phyloP scores from a whole-genome alignment of 768 basidiomycete species.

The Cyclocybe aegerita region DNA sequence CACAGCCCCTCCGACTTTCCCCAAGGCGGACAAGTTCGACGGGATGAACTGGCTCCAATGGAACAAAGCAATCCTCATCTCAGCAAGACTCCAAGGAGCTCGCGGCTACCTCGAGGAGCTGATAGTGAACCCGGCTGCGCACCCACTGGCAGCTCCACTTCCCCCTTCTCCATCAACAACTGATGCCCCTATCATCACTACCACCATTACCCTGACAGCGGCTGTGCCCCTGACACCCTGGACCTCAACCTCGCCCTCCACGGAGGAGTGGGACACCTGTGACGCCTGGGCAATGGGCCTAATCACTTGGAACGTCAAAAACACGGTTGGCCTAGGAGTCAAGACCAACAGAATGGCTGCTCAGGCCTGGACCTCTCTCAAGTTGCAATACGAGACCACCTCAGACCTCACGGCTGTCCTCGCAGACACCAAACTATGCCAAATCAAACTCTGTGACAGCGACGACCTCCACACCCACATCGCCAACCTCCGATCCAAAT shows the following conservation, averaged over 20 bases:
- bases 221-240: background rate
- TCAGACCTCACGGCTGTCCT: constrained; percentile 11
- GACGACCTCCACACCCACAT: too few species aligned
- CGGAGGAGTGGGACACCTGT: constrained; percentile 17
- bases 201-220: too few species aligned
- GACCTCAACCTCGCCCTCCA: constrained; percentile 10
- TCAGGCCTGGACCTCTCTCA: constrained; percentile 16
- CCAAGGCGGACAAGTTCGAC: constrained; percentile 19
- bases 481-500: constrained; percentile 11
- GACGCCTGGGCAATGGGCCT: constrained; percentile 16
- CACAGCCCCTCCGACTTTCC: constrained; percentile 14
- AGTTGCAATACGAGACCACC: constrained; percentile 1
- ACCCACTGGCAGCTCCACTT: too few species aligned
- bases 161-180: too few species aligned
- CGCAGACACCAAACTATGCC: constrained; percentile 8
- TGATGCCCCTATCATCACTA: too few species aligned
- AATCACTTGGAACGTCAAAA: constrained; percentile 21
- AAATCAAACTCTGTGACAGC: too few species aligned
- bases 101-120: constrained; percentile 20
- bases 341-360: constrained; percentile 18
- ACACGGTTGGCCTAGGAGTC: constrained; percentile 20
- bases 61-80: constrained; percentile 12
- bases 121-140: constrained; percentile 6
- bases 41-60: constrained; percentile 16
- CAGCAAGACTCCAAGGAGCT: constrained; percentile 11